These are phyloP conservation scores for Phialophora expanda DNA, from an alignment of 2,329 filamentous ascomycete genomes.

Conservation along the genomic window DNA sequence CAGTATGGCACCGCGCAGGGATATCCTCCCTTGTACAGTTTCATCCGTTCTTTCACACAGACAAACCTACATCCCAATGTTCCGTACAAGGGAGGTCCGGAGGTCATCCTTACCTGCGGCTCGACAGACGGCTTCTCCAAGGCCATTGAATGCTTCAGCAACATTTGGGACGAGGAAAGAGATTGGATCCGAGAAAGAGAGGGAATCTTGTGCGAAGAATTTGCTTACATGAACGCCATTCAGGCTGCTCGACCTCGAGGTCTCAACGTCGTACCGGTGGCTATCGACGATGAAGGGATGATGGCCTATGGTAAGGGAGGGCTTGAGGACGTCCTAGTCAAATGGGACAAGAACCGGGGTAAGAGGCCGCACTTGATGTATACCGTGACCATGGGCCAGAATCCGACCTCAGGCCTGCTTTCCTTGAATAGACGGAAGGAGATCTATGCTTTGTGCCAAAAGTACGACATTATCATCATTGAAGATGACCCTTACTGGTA, in stretches of 20 bases:
- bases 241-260: constrained; percentile 70
- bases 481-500: constrained; percentile 98
- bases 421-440: constrained; percentile 74
- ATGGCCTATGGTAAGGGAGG: constrained; percentile 72
- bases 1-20: constrained; percentile 87
- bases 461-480: constrained; percentile 86
- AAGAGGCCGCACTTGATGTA: constrained; percentile 84
- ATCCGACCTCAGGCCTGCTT: constrained; percentile 79
- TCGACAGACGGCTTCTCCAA: constrained; percentile 86
- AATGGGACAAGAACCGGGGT: constrained; percentile 78
- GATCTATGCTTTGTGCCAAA: constrained; percentile 78
- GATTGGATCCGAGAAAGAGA: constrained; percentile 72
- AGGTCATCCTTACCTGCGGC: constrained; percentile 79
- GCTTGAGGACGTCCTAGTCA: constrained; percentile 75
- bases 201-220: constrained; percentile 79
- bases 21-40: constrained; percentile 77
- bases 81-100: constrained; percentile 76
- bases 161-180: constrained; percentile 73
- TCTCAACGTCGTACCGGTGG: constrained; percentile 73
- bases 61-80: constrained; percentile 80
- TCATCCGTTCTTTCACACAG: constrained; percentile 77
- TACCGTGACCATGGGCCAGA: constrained; percentile 90
- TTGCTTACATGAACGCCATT: constrained; percentile 78
- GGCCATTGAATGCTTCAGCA: constrained; percentile 73
- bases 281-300: constrained; percentile 82